These are phyloP conservation scores for Cyclostephanos invisitatus DNA, from an alignment of 108 stramenopile species.

Conservation along the genomic window DNA sequence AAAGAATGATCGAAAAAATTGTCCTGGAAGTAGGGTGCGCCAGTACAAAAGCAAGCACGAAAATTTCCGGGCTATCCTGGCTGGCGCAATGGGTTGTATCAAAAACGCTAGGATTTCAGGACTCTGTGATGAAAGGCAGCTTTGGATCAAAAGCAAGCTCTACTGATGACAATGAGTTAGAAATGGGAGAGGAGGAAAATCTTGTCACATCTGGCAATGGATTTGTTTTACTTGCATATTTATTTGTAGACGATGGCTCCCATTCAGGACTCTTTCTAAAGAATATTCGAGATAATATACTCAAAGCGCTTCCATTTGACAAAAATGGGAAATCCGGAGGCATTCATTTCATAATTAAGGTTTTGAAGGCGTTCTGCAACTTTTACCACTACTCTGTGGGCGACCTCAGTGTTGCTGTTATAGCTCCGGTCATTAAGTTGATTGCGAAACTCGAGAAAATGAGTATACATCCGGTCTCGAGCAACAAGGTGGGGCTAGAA, in stretches of 20 bases:
- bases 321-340: constrained; percentile 46
- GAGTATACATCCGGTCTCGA: background rate
- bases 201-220: constrained; percentile 83
- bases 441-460: constrained; percentile 59
- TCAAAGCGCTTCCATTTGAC: constrained; percentile 57
- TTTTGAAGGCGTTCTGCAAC: constrained; percentile 84
- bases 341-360: constrained; percentile 68
- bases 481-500: background rate
- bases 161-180: constrained; percentile 35
- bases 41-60: background rate
- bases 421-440: constrained; percentile 73
- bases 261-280: constrained; percentile 8
- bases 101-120: constrained; percentile 63
- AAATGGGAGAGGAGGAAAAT: constrained; percentile 67
- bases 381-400: constrained; percentile 82
- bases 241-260: constrained; percentile 54
- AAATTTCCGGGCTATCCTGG: constrained; percentile 55
- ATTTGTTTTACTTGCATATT: constrained; percentile 75
- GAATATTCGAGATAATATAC: constrained; percentile 52
- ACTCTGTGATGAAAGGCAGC: constrained; percentile 56
- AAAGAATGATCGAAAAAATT: constrained; percentile 20
- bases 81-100: constrained; percentile 63
- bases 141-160: constrained; percentile 41
- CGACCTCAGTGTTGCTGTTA: constrained; percentile 76
- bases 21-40: background rate